Base-by-base conservation (phyloP, 2,329 filamentous ascomycete species). In the Trichoderma atroviride region DNA sequence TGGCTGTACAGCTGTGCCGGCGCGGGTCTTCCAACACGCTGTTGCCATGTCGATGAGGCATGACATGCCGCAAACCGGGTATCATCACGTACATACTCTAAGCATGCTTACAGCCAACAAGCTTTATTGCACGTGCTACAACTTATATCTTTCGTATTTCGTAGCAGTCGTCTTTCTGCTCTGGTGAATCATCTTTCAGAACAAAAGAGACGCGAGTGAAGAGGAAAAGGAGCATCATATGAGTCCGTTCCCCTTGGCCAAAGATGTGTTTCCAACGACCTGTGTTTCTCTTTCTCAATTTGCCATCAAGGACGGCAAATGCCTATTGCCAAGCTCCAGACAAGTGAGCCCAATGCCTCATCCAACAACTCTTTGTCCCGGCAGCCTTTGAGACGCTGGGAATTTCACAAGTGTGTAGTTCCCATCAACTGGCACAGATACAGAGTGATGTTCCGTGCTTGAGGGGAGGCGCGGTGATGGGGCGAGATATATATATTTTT, bases 401-500 rank as follows among this genome's bases (percentile, higher is more conserved):
- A 56, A 33, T 19, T 29, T n/a, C 29, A 58, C 29, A 27, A 24
- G 35, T 67, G 55, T 59, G 22, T 69, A 56, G 16, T 35, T 43
- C 50, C 37, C 29, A 27, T 57, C 66, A 37, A 55, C 40, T 29
- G 53, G 31, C 55, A 53, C 33, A 56, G 16, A 24, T 65, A 43
- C 50, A 24, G 33, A 65, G 35, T 43, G 35, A 27, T n/a, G 13
- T 14, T 24, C 37, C 24, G 33, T 40, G 16, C 27, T 22, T 29
- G 52, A 11, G 16, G 2, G 9, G 50, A 35, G 33, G 53, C 24
- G 24, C 56, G 53, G 53, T 35, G 50, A 66, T 52, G 61, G 55
- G 68, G 59, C 68, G 56, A 58, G 55, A 59, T 53, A 47, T 53
- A 24, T 50, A 53, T 35, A 35, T 66, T 66, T 57, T 66, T 58